A percentile compares a stretch with the other conserved stretches of the same genome.
These are phyloP conservation scores for Salix arbutifolia DNA, from an alignment of 345 rosid genomes.

Conservation along the genomic window DNA sequence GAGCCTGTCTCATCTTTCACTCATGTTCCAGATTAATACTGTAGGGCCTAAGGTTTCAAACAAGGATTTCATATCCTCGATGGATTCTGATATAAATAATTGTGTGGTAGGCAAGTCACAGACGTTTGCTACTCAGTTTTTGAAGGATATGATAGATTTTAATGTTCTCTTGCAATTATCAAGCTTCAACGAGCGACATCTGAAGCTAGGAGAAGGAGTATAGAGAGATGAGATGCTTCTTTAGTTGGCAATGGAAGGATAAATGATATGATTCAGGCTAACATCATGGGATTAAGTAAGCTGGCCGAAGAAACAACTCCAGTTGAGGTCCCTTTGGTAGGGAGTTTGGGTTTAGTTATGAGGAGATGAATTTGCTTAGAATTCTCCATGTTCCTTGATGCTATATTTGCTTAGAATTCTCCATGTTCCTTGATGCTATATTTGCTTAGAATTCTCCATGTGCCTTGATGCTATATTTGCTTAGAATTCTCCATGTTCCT, in stretches of 20 bases:
- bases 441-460: not conserved
- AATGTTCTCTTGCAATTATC: constrained; percentile 13
- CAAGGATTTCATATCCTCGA: constrained; percentile 22
- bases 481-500: not conserved
- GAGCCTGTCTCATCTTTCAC: constrained; percentile 54
- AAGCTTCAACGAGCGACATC: constrained; percentile 3
- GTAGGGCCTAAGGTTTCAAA: constrained; percentile 20
- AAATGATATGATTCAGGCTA: constrained; percentile 34
- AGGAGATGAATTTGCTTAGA: constrained; percentile 24
- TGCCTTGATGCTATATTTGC: not conserved
- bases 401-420: not conserved
- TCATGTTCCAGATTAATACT: constrained; percentile 40
- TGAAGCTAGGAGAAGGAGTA: constrained; percentile 7
- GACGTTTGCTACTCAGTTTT: constrained; percentile 12
- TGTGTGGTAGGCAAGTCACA: constrained; percentile 12
- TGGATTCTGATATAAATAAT: constrained; percentile 31
- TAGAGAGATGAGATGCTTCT: not conserved
- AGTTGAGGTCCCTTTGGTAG: not conserved
- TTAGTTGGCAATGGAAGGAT: constrained; percentile 10
- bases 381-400: not conserved
- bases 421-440: not conserved
- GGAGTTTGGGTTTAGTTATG: constrained; percentile 29
- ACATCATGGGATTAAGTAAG: constrained; percentile 22
- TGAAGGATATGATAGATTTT: constrained; percentile 34
- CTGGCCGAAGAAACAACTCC: constrained; percentile 15